Percentiles rank a stretch among this genome's conserved stretches.
Evolutionary conservation across 345 rosid species (phyloP).

Genomic region (Melastoma malabathricum): DNA sequence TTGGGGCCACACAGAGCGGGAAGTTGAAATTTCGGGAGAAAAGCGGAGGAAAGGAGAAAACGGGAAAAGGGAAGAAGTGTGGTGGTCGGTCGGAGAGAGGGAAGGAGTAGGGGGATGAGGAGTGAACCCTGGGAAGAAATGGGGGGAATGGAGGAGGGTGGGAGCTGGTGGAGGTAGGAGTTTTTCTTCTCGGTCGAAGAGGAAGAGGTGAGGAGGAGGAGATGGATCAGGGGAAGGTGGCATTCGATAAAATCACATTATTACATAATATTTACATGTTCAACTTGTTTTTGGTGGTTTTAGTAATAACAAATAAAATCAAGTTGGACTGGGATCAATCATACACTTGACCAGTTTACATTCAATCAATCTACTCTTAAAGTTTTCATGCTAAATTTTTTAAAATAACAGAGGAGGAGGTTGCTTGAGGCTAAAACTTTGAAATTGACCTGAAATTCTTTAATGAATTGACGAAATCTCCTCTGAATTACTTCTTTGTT

Average conservation of each 20-base stretch:
- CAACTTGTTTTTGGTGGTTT: too few species aligned
- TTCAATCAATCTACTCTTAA: too few species aligned
- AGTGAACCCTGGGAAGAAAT: not conserved
- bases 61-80: not conserved
- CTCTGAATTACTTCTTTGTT: too few species aligned
- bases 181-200: not conserved
- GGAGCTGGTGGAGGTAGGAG: conserved; percentile 7
- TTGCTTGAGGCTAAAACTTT: too few species aligned
- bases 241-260: not conserved
- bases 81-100: not conserved
- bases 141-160: not conserved
- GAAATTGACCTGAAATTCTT: too few species aligned
- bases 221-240: not conserved
- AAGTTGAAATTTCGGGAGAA: not conserved
- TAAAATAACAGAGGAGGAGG: too few species aligned
- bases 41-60: not conserved
- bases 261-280: not conserved
- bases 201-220: not conserved
- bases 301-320: too few species aligned
- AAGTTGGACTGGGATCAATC: too few species aligned
- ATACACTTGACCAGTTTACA: too few species aligned
- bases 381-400: too few species aligned
- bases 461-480: too few species aligned
- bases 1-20: not conserved
- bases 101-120: not conserved